A percentile compares a stretch with the other conserved stretches of the same genome.
These are phyloP conservation scores for Eutypella sp. DNA, from an alignment of 2,329 filamentous ascomycete genomes.

Conservation along the genomic window DNA sequence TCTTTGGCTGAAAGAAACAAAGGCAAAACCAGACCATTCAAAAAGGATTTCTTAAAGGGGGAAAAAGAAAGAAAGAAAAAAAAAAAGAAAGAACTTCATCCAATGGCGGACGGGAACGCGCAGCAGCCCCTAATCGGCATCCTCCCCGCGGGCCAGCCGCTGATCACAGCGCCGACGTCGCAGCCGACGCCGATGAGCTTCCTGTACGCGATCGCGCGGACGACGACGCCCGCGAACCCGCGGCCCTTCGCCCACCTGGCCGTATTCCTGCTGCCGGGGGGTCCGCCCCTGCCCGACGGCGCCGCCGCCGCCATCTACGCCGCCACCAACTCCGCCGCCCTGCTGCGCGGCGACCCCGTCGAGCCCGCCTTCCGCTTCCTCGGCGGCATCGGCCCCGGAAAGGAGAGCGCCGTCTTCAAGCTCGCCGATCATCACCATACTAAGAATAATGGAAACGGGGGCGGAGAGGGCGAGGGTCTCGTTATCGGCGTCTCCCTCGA, in stretches of 20 bases:
- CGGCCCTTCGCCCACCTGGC: conserved; percentile 73
- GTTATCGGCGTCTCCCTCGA: conserved; percentile 82
- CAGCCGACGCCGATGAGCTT: conserved; percentile 30
- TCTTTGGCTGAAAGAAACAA: too few relatives aligned
- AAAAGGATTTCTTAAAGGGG: too few relatives aligned
- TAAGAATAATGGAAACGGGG: conserved; percentile 28
- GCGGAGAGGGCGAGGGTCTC: conserved; percentile 37
- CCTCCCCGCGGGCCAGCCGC: conserved; percentile 54
- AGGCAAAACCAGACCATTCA: too few relatives aligned
- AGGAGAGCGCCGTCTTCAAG: conserved; percentile 89
- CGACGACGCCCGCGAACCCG: conserved; percentile 12
- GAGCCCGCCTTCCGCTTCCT: conserved; percentile 71
- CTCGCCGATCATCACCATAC: conserved; percentile 33
- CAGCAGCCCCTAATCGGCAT: conserved; percentile 50
- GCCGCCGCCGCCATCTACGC: conserved; percentile 90
- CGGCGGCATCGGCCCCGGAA: conserved; percentile 82
- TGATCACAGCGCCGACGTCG: conserved; percentile 51
- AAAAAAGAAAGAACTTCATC: too few relatives aligned
- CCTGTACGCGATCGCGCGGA: conserved; percentile 9
- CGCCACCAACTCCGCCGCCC: conserved; percentile 41
- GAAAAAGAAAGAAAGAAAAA: too few relatives aligned
- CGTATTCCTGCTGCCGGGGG: conserved; percentile 80
- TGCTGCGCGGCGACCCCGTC: conserved; percentile 29
- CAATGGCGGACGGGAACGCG: conserved; percentile 23
- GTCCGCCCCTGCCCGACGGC: conserved; percentile 64